Evolutionary conservation across 2,329 filamentous ascomycete genomes (phyloP), one percentile per base, ranked within the genome.

Genomic region (Pseudocercospora cruenta): DNA sequence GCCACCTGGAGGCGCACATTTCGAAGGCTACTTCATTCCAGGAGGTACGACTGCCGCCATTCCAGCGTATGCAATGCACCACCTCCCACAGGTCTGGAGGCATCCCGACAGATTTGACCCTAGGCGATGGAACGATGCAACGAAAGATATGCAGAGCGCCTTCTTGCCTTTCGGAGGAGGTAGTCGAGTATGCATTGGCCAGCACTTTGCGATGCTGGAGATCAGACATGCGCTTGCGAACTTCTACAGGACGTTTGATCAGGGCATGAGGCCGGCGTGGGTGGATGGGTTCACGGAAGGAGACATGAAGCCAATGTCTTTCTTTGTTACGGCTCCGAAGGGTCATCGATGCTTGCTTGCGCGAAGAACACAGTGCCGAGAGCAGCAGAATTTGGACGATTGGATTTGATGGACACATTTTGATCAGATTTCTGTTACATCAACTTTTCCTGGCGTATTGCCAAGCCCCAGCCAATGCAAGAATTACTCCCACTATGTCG

Each of bases 391-490:
- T n/a, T n/a, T n/a, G n/a, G n/a, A n/a, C n/a, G n/a, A n/a, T n/a
- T n/a, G n/a, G n/a, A n/a, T n/a, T n/a, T n/a, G n/a, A n/a, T n/a
- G n/a, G n/a, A n/a, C n/a, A n/a, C n/a, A n/a, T n/a, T n/a, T n/a
- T n/a, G n/a, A n/a, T n/a, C n/a, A n/a, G n/a, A n/a, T n/a, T n/a
- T n/a, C n/a, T n/a, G n/a, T n/a, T n/a, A n/a, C n/a, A n/a, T n/a
- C 31, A 33, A 14, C 31, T 36, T 36, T 16, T 57, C 39, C 55
- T 58, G 9, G 62, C 62, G 33, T 64, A 64, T 43, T 64, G 55
- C 62, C 62, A 64, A 0, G 62, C 62, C 9, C 62, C 62, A 3
- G 26, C 45, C 14, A 64, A 26, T 49, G 62, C 62, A n/a, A 64
- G 43, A 10, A 60, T 14, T 8, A 64, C 47, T 19, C 62, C 62